Evolutionary conservation across 2,329 filamentous ascomycete species (phyloP).

Genomic region (Phoma sp.): DNA sequence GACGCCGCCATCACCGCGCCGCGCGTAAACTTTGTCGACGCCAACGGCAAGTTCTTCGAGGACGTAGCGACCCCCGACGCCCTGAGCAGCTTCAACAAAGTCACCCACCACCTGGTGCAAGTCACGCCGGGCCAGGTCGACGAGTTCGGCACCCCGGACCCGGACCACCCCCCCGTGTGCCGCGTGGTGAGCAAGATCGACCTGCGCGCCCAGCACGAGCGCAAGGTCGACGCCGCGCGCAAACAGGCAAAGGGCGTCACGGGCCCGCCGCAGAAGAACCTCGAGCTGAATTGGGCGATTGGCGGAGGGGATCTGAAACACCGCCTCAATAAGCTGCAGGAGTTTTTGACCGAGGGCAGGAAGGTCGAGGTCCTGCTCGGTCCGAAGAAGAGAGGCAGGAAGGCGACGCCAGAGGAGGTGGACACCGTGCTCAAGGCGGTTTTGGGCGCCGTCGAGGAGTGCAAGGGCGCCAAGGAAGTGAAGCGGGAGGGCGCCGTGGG

Average conservation of each 20-base stretch:
- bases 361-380: conserved; percentile 76
- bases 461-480: conserved; percentile 34
- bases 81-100: conserved; percentile 56
- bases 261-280: conserved; percentile 64
- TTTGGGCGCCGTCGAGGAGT: conserved; percentile 51
- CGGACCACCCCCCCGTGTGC: conserved; percentile 66
- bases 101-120: conserved; percentile 59
- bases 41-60: conserved; percentile 44
- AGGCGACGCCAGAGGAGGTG: conserved; percentile 64
- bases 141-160: conserved; percentile 44
- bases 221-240: conserved; percentile 52
- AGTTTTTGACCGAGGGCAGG: conserved; percentile 76
- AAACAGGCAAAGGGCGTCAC: conserved; percentile 45
- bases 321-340: conserved; percentile 56
- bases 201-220: conserved; percentile 54
- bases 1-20: conserved; percentile 58
- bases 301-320: conserved; percentile 75
- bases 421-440: conserved; percentile 63
- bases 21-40: conserved; percentile 54
- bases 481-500: conserved; percentile 40
- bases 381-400: conserved; percentile 68
- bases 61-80: conserved; percentile 42
- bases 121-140: conserved; percentile 46
- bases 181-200: conserved; percentile 68
- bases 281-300: conserved; percentile 94